A percentile compares a stretch with the other conserved stretches of the same genome.
Conservation (phyloP, 2,329 filamentous ascomycete species). For the Botrytis galanthina region DNA sequence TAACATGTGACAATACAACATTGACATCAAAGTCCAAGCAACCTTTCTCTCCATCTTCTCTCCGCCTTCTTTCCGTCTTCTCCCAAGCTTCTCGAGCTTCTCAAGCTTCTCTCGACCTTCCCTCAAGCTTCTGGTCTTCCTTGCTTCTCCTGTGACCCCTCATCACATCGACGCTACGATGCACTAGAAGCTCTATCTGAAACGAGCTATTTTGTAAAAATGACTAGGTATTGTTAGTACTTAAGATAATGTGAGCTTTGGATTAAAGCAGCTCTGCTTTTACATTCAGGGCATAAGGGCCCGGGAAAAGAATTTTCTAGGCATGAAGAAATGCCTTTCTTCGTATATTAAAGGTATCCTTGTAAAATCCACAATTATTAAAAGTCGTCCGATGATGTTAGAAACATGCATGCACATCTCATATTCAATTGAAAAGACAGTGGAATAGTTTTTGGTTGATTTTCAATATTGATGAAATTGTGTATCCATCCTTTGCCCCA, state of each 20-base stretch:
- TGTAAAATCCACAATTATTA: background rate
- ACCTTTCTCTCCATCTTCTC: too few species aligned
- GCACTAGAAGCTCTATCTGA: background rate
- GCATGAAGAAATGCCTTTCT: background rate
- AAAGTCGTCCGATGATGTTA: background rate
- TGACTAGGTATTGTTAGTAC: background rate
- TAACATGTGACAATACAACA: too few species aligned
- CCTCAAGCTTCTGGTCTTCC: background rate
- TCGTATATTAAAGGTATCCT: background rate
- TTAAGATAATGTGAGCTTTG: background rate
- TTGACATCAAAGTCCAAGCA: background rate
- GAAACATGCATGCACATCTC: background rate
- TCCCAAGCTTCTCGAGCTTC: background rate
- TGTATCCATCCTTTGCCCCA: background rate
- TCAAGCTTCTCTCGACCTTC: background rate
- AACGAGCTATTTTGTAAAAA: background rate
- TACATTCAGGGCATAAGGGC: background rate
- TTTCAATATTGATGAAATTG: background rate
- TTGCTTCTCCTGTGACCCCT: background rate
- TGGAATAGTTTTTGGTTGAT: too few species aligned
- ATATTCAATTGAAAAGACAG: background rate
- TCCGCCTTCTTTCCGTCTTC: background rate
- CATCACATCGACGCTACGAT: background rate
- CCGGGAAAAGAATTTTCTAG: background rate
- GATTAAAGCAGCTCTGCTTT: conserved; percentile 6